Evolutionary conservation across 148 eudicot genomes (phyloP), one percentile per base, ranked within the genome.

Genomic region (Talinum fruticosum): DNA sequence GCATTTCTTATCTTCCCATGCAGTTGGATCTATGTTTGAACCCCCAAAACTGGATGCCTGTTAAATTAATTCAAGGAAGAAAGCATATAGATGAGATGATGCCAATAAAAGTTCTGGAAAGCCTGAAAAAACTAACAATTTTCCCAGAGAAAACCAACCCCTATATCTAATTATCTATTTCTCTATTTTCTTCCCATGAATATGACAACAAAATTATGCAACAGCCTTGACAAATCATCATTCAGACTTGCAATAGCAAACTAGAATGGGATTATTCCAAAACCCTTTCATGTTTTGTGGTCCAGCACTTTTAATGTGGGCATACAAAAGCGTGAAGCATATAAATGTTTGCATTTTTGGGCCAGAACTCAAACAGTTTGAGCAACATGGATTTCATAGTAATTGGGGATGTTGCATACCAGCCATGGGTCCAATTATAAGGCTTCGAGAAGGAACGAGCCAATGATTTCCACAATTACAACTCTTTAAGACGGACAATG

Each of bases 1-100:
- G 84, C 99, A 96, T 75, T 96, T 96, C 88, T 96, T 96, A 82
- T 96, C 99, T 80, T 96, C 99, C 99, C 99, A 96, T 79, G 99
- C 99, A 87, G 97, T 91, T 69, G 99, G 91, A 83, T 96, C 97
- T 28, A 96, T 96, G 84, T 96, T 96, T 74, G 99, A 93, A 79
- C 99, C 99, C 65, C 99, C 99, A 85, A 96, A 96, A 79, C 81
- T 87, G 54, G 93, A 75, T 68, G 99, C 99, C 95, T 96, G 85
- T 54, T 62, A 82, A 75, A 30, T 51, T 30, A 64, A 80, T 70
- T 41, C n/a, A 66, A 35, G 49, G 23, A 35, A 65, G 49, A 74
- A 71, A 62, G 66, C 66, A 62, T n/a, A n/a, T 4, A 67, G 18
- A 80, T 67, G 19, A 73, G 75, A 68, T 49, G 59, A 12, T 15